Percentiles rank a stretch among this genome's conserved stretches.
phyloP scores from a whole-genome alignment of 2,329 filamentous ascomycete species.

The Pseudopyrenochaeta lycopersici region DNA sequence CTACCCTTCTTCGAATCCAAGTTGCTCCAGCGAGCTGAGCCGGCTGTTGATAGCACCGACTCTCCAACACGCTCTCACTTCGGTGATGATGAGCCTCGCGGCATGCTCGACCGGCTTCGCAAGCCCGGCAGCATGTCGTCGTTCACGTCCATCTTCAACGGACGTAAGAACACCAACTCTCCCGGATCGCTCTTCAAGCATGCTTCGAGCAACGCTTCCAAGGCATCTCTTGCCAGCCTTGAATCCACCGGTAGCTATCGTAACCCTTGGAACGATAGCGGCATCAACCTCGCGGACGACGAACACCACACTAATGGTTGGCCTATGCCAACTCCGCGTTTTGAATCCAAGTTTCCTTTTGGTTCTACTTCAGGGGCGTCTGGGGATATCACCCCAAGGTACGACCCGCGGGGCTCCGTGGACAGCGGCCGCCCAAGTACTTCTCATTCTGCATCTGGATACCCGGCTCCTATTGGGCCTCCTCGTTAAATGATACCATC shows the following conservation, averaged over 20 bases:
- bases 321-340: slow-evolving; percentile 50
- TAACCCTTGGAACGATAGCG: slow-evolving; percentile 98
- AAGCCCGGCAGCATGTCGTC: slow-evolving; percentile 95
- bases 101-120: slow-evolving; percentile 87
- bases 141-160: slow-evolving; percentile 93
- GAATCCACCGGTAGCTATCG: slow-evolving; percentile 95
- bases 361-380: slow-evolving; percentile 62
- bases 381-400: slow-evolving; percentile 84
- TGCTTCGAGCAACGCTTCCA: slow-evolving; percentile 87
- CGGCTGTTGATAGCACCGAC: slow-evolving; percentile 77
- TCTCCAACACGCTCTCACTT: slow-evolving; percentile 89
- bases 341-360: slow-evolving; percentile 71
- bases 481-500: slow-evolving; percentile 73
- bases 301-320: slow-evolving; percentile 64
- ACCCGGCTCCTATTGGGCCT: slow-evolving; percentile 90
- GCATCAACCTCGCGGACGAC: slow-evolving; percentile 88
- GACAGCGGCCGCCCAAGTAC: slow-evolving; percentile 93
- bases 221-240: slow-evolving; percentile 93
- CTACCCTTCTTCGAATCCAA: slow-evolving; percentile 97
- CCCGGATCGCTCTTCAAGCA: slow-evolving; percentile 84
- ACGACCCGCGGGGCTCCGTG: slow-evolving; percentile 83
- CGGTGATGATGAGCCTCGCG: slow-evolving; percentile 81
- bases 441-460: slow-evolving; percentile 97
- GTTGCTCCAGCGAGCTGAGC: slow-evolving; percentile 89
- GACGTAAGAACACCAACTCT: slow-evolving; percentile 90